These are phyloP conservation scores for Calocera cornea DNA, from an alignment of 768 basidiomycete species.

Conservation along the genomic window DNA sequence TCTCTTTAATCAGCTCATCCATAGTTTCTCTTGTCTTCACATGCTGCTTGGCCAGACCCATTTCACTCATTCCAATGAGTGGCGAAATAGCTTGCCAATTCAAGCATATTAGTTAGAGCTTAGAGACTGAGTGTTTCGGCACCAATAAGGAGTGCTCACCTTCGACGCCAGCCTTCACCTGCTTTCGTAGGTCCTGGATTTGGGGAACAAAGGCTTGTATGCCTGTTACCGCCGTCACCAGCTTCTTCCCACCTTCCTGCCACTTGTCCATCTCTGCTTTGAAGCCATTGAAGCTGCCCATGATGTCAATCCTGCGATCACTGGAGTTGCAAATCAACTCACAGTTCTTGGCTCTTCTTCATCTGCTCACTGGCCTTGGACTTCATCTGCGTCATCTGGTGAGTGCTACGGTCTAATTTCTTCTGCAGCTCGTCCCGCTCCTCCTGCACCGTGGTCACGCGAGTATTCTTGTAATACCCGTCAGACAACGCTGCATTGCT, in stretches of 20 bases:
- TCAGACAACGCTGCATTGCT: too few relatives aligned
- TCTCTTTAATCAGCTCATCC: too few relatives aligned
- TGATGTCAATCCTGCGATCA: not conserved
- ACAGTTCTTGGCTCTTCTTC: not conserved
- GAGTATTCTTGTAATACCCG: too few relatives aligned
- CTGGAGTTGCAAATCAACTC: not conserved
- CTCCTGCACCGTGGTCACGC: too few relatives aligned
- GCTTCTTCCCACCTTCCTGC: not conserved
- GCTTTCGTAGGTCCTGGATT: not conserved
- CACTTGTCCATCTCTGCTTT: not conserved
- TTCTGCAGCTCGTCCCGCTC: too few relatives aligned
- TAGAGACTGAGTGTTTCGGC: not conserved
- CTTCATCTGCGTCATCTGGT: too few relatives aligned
- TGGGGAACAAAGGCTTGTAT: not conserved
- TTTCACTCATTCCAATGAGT: not conserved
- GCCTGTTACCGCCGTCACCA: not conserved
- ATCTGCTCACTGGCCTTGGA: not conserved
- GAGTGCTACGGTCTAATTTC: too few relatives aligned
- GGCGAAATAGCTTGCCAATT: not conserved
- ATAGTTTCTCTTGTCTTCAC: too few relatives aligned
- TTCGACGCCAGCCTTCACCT: not conserved
- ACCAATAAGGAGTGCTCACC: not conserved
- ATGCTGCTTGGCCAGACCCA: too few relatives aligned
- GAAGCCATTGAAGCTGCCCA: not conserved
- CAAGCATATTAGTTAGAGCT: not conserved